These are phyloP conservation scores for Citrus reticulata DNA, from an alignment of 345 rosid species.

Conservation along the genomic window DNA sequence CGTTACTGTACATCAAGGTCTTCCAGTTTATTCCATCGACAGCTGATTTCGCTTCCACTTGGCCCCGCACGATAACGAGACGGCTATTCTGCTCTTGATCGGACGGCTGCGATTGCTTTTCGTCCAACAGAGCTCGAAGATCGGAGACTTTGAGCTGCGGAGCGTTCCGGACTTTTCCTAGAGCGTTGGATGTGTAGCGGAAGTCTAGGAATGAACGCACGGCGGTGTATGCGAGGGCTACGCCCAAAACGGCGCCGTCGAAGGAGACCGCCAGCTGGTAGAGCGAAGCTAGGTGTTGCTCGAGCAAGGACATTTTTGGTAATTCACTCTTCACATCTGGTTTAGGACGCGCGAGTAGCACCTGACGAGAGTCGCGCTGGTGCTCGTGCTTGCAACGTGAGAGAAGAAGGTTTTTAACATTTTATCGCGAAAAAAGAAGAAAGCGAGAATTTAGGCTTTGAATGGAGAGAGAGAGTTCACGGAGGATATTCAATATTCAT, in stretches of 20 bases:
- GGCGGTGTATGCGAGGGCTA: slow-evolving; percentile 62
- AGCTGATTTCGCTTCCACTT: slow-evolving; percentile 47
- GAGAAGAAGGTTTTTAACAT: background rate
- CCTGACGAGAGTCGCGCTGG: background rate
- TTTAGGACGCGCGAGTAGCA: background rate
- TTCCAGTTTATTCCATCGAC: slow-evolving; percentile 42
- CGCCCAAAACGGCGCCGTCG: slow-evolving; percentile 88
- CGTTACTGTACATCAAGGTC: slow-evolving; percentile 23
- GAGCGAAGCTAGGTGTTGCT: slow-evolving; percentile 51
- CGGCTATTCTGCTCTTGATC: slow-evolving; percentile 17
- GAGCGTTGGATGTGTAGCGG: slow-evolving; percentile 49
- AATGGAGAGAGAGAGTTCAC: background rate
- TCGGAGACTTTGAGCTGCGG: slow-evolving; percentile 54
- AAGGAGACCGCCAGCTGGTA: slow-evolving; percentile 67
- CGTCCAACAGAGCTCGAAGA: slow-evolving; percentile 55
- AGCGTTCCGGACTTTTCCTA: slow-evolving; percentile 47
- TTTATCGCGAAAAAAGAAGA: background rate
- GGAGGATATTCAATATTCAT: no score
- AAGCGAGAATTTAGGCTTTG: no score
- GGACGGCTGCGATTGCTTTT: slow-evolving; percentile 15
- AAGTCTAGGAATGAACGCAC: slow-evolving; percentile 48
- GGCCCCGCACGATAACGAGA: slow-evolving; percentile 63
- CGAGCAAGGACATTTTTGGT: slow-evolving; percentile 65
- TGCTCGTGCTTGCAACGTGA: no score
- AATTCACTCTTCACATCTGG: slow-evolving; percentile 2